Percentiles rank a stretch among this genome's conserved stretches.
phyloP scores from a whole-genome alignment of 257 asterid genomes.

The Solanum virginianum region DNA sequence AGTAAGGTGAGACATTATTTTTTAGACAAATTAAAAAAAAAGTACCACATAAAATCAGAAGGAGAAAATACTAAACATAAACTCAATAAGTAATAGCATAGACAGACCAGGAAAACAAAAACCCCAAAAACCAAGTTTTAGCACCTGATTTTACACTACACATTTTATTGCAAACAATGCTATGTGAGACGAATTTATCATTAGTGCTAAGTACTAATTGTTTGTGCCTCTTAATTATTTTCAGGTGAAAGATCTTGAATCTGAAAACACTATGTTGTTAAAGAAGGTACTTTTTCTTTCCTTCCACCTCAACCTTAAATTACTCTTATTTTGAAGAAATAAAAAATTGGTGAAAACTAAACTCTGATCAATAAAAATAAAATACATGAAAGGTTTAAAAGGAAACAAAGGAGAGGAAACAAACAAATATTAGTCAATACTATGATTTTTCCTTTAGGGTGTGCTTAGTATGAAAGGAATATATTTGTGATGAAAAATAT shows the following conservation, averaged over 20 bases:
- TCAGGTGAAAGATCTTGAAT: conserved; percentile 64
- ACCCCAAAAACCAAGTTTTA: not conserved
- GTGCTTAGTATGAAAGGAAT: no score
- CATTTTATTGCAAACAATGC: not conserved
- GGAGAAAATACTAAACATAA: not conserved
- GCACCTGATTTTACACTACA: not conserved
- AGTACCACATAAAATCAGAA: no score
- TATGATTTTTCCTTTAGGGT: no score
- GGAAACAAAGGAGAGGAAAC: not conserved
- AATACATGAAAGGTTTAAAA: not conserved
- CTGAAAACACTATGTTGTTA: conserved; percentile 54
- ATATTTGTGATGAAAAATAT: no score
- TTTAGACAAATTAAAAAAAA: no score
- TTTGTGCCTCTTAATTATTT: not conserved
- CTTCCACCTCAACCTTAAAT: not conserved
- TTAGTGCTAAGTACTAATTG: not conserved
- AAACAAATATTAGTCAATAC: no score
- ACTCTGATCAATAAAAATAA: no score
- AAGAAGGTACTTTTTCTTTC: conserved; percentile 43
- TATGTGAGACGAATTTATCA: not conserved
- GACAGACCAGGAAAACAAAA: no score
- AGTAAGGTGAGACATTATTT: no score
- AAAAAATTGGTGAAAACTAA: not conserved
- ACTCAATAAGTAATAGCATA: not conserved
- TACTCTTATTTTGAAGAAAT: not conserved